These are phyloP conservation scores for Candida palmyrensis DNA, from an alignment of 805 yeast genomes.

Conservation along the genomic window DNA sequence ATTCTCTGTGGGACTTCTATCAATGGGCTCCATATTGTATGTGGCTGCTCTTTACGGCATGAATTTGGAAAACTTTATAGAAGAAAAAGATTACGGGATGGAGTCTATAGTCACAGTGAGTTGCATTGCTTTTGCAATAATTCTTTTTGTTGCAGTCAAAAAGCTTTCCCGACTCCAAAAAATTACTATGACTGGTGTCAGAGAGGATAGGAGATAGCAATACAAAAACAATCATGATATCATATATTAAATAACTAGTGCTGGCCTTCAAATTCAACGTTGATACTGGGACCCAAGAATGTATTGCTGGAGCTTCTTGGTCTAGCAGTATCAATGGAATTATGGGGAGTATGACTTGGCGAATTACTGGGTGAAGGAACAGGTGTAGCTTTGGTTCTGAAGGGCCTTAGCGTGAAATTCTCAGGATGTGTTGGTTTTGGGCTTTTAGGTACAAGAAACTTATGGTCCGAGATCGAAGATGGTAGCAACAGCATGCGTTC, in stretches of 20 bases:
- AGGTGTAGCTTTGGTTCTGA: conserved; percentile 37
- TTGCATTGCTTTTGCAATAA: conserved; percentile 34
- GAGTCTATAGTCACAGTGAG: conserved; percentile 38
- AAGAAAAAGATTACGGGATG: conserved; percentile 74
- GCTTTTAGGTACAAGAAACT: conserved; percentile 9
- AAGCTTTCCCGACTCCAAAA: conserved; percentile 63
- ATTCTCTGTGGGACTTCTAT: conserved; percentile 77
- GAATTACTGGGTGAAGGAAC: conserved; percentile 34
- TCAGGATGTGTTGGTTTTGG: conserved; percentile 23
- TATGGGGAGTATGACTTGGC: conserved; percentile 23
- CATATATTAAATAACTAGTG: no score
- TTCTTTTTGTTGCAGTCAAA: conserved; percentile 52
- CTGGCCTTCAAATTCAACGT: conserved; percentile 23
- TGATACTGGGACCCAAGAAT: conserved; percentile 19
- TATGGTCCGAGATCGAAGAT: conserved; percentile 8
- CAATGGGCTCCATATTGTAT: conserved; percentile 76
- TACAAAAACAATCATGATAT: no score
- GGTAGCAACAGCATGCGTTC: conserved; percentile 14
- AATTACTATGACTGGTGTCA: conserved; percentile 57
- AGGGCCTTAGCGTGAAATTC: conserved; percentile 36
- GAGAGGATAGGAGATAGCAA: conserved; percentile 3
- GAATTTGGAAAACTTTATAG: conserved; percentile 91
- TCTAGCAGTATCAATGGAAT: conserved; percentile 6
- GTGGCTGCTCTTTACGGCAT: conserved; percentile 89
- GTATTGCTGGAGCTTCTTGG: conserved; percentile 17